phyloP scores from a whole-genome alignment of 2,329 filamentous ascomycete genomes.

The Ceratocystis cubensis region DNA sequence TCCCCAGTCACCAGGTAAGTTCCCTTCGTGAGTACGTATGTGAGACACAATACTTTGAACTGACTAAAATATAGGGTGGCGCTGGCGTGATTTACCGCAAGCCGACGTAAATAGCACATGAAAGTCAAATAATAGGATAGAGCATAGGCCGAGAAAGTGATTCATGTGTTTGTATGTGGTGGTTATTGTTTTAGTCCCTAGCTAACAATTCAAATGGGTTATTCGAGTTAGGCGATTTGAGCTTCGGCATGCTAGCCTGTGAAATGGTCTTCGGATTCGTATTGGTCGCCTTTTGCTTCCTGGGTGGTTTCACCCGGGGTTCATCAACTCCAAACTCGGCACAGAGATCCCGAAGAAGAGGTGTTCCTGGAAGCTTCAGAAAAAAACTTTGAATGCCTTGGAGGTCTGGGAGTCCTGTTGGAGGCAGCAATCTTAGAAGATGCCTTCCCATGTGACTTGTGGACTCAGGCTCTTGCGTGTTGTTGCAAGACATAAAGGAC shows the following conservation, averaged over 20 bases:
- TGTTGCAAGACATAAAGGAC: constrained; percentile 10
- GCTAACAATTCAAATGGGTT: constrained; percentile 3
- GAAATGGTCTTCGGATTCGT: background rate
- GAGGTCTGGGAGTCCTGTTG: constrained; percentile 3
- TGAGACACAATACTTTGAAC: background rate
- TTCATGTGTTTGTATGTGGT: background rate
- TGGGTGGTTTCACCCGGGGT: constrained; percentile 7
- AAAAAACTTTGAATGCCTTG: constrained; percentile 9
- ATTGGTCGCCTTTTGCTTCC: background rate
- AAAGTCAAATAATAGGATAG: background rate
- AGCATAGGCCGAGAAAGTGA: background rate
- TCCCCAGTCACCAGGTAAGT: constrained; percentile 72
- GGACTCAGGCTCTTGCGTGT: background rate
- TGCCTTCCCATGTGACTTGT: background rate
- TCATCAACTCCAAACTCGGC: constrained; percentile 4
- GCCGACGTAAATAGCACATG: background rate
- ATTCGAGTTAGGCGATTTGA: background rate
- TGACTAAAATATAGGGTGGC: constrained; percentile 24
- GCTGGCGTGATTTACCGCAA: constrained; percentile 28
- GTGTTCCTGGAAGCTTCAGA: background rate
- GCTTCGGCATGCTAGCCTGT: background rate
- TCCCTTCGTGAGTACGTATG: constrained; percentile 17
- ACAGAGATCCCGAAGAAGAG: constrained; percentile 8
- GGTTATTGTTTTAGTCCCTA: background rate
- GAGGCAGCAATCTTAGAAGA: background rate